These are phyloP conservation scores for Debaryomycetaceae sp. DNA, from an alignment of 1,139 yeast genomes.

Conservation along the genomic window DNA sequence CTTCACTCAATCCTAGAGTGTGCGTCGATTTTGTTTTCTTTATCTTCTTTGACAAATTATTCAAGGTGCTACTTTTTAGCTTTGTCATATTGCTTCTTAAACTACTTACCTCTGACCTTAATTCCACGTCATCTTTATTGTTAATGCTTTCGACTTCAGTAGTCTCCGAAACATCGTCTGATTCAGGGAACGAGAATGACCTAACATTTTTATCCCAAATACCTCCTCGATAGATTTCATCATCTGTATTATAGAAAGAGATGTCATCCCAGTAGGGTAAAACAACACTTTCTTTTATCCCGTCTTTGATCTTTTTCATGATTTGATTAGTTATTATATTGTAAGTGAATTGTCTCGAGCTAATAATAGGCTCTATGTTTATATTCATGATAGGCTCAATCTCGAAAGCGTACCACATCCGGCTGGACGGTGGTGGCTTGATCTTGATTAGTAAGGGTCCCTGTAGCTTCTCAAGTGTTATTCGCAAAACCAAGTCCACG, in stretches of 20 bases:
- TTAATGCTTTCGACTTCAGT: conserved; percentile 5
- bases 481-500: conserved; percentile 70
- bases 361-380: conserved; percentile 82
- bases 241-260: conserved; percentile 59
- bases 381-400: conserved; percentile 72
- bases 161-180: conserved; percentile 1
- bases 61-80: conserved; percentile 22
- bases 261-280: conserved; percentile 88
- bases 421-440: conserved; percentile 86
- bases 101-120: conserved; percentile 1
- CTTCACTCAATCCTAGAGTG: conserved; percentile 24
- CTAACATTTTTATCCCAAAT: conserved; percentile 65
- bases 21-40: conserved; percentile 27
- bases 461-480: conserved; percentile 61
- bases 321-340: conserved; percentile 76
- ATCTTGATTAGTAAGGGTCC: conserved; percentile 70
- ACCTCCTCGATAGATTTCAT: conserved; percentile 83
- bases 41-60: conserved; percentile 33
- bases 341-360: conserved; percentile 76
- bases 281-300: conserved; percentile 75
- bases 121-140: conserved; percentile 4
- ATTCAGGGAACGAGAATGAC: conserved; percentile 8
- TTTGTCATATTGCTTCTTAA: conserved; percentile 5
- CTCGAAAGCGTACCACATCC: conserved; percentile 89
- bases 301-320: conserved; percentile 74